These are phyloP conservation scores for Ophiostoma tasmaniense DNA, from an alignment of 2,329 filamentous ascomycete species.

Conservation along the genomic window DNA sequence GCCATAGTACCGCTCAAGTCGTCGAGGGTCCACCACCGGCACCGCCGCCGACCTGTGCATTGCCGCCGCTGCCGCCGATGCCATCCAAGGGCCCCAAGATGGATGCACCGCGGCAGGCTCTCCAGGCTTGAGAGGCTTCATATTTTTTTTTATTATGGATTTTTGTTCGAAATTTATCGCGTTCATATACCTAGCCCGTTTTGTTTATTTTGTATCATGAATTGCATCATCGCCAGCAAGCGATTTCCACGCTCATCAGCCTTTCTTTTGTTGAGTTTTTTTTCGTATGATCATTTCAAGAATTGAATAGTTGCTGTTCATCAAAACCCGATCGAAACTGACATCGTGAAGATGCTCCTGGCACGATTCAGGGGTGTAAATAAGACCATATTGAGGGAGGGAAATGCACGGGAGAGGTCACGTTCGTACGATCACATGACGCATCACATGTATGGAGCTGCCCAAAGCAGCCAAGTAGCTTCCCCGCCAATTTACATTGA, in stretches of 20 bases:
- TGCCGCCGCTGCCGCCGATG: constrained; percentile 36
- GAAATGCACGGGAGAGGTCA: not conserved
- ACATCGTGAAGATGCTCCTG: not conserved
- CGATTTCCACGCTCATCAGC: not conserved
- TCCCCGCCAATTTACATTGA: not conserved
- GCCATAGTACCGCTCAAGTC: not conserved
- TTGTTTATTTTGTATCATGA: not conserved
- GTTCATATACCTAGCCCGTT: not conserved
- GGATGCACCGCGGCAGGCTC: not conserved
- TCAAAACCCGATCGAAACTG: not conserved
- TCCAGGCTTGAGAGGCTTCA: not conserved
- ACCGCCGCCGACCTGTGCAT: constrained; percentile 46
- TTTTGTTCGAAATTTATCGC: no score
- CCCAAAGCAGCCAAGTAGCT: not conserved
- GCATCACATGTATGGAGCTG: not conserved
- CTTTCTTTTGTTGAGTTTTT: not conserved
- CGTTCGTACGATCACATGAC: not conserved
- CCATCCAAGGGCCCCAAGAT: not conserved
- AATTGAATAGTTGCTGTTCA: no score
- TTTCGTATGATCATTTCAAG: no score
- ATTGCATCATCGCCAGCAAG: not conserved
- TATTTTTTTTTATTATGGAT: no score
- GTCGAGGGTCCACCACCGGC: constrained; percentile 44
- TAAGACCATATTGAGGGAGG: no score
- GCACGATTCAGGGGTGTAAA: not conserved